Conservation (phyloP, 1,139 yeast species). For the Hemisphaericaspora xylofermentans region DNA sequence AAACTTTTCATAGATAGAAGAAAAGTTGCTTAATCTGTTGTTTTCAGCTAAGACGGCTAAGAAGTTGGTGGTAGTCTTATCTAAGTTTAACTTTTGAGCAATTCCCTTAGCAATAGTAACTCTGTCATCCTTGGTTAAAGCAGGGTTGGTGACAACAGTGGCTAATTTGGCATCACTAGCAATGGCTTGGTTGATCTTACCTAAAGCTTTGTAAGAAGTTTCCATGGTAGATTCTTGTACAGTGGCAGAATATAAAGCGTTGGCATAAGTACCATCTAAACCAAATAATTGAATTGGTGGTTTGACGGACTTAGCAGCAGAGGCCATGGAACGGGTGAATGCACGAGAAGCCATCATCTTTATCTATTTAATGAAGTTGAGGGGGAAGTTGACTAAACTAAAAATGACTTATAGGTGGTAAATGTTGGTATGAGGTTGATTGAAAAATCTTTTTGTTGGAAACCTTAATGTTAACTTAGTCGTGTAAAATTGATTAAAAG, state of each 20-base stretch:
- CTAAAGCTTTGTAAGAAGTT: slow-evolving; percentile 67
- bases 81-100: slow-evolving; percentile 58
- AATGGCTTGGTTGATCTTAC: slow-evolving; percentile 56
- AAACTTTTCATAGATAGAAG: slow-evolving; percentile 68
- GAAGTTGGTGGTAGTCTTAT: slow-evolving; percentile 77
- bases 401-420: background rate
- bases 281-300: slow-evolving; percentile 96
- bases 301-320: slow-evolving; percentile 60
- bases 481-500: slow-evolving; percentile 1
- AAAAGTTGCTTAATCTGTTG: slow-evolving; percentile 81
- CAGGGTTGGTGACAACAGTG: slow-evolving; percentile 74
- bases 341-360: slow-evolving; percentile 60
- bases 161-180: slow-evolving; percentile 62
- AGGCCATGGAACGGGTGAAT: slow-evolving; percentile 70
- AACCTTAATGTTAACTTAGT: background rate
- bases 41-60: slow-evolving; percentile 86
- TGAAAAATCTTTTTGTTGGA: slow-evolving; percentile 3
- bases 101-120: slow-evolving; percentile 62
- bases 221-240: slow-evolving; percentile 78
- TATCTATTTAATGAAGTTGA: background rate
- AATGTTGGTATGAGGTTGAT: background rate
- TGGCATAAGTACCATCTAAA: slow-evolving; percentile 94
- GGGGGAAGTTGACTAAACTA: no score
- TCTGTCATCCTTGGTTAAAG: slow-evolving; percentile 77
- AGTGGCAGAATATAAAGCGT: slow-evolving; percentile 91